Percentiles rank a stretch among this genome's conserved stretches.
Conservation (phyloP, 352 stramenopile genomes). For the Blastocystis hominis region DNA sequence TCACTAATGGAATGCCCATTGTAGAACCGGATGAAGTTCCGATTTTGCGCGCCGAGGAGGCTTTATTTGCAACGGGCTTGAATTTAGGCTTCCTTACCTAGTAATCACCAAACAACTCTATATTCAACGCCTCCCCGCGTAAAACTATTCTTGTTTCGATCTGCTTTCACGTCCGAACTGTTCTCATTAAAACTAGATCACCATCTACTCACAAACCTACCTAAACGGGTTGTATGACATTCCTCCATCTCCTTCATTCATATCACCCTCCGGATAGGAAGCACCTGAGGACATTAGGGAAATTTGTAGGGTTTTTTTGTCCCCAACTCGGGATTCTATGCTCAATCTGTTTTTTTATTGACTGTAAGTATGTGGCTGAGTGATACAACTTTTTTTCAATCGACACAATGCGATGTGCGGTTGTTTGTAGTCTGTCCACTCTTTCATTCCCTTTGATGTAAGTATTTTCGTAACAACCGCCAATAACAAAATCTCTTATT, state of each 20-base stretch:
- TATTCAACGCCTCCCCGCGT: background rate
- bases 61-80: constrained; percentile 29
- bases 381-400: background rate
- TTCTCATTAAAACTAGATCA: background rate
- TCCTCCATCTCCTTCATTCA: background rate
- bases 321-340: background rate
- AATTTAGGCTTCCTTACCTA: constrained; percentile 55
- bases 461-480: too few species aligned
- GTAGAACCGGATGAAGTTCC: background rate
- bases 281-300: background rate
- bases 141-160: background rate
- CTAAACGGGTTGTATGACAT: background rate
- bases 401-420: background rate
- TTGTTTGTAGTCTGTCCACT: too few species aligned
- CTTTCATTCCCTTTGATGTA: too few species aligned
- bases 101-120: background rate
- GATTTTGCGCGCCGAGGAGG: background rate
- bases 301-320: background rate
- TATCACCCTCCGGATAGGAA: background rate
- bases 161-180: background rate
- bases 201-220: background rate
- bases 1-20: background rate
- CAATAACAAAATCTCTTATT: too few species aligned
- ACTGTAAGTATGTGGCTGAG: background rate
- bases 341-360: background rate